Base-by-base conservation (phyloP, 148 eudicot species). In the Mesembryanthemum crystallinum region DNA sequence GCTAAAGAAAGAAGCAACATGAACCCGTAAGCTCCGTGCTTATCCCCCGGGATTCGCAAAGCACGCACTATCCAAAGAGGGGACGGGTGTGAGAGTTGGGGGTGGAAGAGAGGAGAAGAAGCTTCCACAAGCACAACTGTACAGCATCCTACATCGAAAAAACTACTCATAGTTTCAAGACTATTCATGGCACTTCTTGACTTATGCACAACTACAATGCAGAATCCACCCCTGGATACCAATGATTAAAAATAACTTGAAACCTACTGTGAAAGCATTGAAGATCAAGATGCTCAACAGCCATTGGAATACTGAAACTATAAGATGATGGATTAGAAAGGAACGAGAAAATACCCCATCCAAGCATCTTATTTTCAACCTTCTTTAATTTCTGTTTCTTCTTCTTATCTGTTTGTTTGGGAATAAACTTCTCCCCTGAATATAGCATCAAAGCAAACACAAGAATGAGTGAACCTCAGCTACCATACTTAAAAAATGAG, bases 301-400 rank as follows among this genome's bases (percentile, higher is more conserved):
- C 57, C n/a, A 55, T 42, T 20, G 9, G 14, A 29, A 51, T n/a
- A 69, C 8, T 39, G 25, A 75, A 70, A 71, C 61, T 57, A 14
- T 15, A n/a, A 37, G 27, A 24, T 24, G 14, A 37, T 13, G 28
- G 58, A 64, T 30, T 52, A 63, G 60, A 66, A 37, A 74, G 58
- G 73, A 67, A 21, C 11, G 54, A 67, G 71, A 69, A 87, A 80
- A 52, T 89, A 92, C 99, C 99, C 99, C 98, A 96, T 47, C 98
- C 97, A 77, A 96, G 97, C 97, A 96, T 92, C 92, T 92, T 96
- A 33, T 84, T 86, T 83, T 92, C 99, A 73, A 96, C 94, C 83
- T 89, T 91, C 87, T 96, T 88, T 59, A 91, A 85, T 78, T 96
- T 96, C 76, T 64, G 91, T 82, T 96, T 96, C 90, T 93, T 92